Evolutionary conservation across 192 early-diverging fungal genomes (phyloP), one percentile per base, ranked within the genome.

Genomic region (Backusella westeae): DNA sequence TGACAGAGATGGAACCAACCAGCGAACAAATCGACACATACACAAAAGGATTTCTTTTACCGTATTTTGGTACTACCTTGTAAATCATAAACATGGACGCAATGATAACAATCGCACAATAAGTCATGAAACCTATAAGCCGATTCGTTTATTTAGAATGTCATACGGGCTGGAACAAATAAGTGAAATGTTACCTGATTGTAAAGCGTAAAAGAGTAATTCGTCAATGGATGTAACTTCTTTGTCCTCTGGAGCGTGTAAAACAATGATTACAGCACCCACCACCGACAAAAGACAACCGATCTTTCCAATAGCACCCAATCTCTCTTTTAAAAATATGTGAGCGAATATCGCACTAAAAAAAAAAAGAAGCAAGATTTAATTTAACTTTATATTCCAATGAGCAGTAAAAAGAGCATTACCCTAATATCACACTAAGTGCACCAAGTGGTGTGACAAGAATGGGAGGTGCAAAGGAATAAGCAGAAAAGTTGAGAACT

Each of bases 1-100:
- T 95, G 65, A 98, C 93, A 12, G 94, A 92, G 72, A 97, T 87
- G 5, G 97, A 98, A 1, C 97, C 97, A n/a, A 96, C 95, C 19
- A 97, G 84, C 0, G 97, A 98, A 85, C 97, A 98, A 80, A 98
- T 98, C 26, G 96, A 90, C 67, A 98, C 89, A 83, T 97, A 97
- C 12, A 97, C 94, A 1, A 98, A 77, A 39, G 95, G 94, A 72
- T 88, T 91, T 42, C 81, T 80, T 78, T 93, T 94, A 34, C 97
- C 97, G 46, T 89, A 93, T 46, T 81, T 84, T 34, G 94, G 93
- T 6, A 93, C 96, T 0, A 95, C 90, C 32, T 87, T 82, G 59
- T 91, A 93, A 72, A 98, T 96, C 89, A 97, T 91, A 65, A 90
- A 85, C 2, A 93, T 75, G 42, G 90, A 90, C 34, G 91, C 87